phyloP scores from a whole-genome alignment of 345 rosid genomes.

The Lepidium aucheri region DNA sequence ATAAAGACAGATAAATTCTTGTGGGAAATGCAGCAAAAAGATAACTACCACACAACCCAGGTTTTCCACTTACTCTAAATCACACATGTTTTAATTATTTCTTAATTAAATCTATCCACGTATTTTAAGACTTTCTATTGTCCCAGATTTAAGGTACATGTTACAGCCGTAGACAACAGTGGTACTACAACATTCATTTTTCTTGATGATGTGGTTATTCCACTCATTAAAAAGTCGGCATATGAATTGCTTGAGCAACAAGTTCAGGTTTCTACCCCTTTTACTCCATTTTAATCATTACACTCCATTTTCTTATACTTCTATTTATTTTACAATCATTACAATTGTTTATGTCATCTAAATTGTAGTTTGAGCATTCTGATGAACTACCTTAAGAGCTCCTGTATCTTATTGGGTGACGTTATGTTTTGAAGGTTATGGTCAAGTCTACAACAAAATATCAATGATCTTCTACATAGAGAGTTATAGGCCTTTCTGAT shows the following conservation, averaged over 20 bases:
- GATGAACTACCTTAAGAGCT: too few relatives aligned
- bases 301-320: too few relatives aligned
- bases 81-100: not conserved
- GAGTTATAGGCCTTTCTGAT: too few relatives aligned
- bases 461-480: too few relatives aligned
- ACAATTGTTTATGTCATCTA: too few relatives aligned
- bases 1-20: not conserved
- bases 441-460: too few relatives aligned
- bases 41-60: not conserved
- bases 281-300: not conserved
- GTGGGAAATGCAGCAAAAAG: not conserved
- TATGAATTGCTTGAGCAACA: conserved; percentile 5
- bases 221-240: not conserved
- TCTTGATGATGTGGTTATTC: not conserved
- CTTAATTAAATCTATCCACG: not conserved
- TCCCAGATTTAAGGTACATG: not conserved
- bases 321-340: too few relatives aligned
- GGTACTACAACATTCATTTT: not conserved
- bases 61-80: not conserved
- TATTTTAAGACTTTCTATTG: too few relatives aligned
- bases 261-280: not conserved
- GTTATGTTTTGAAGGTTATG: too few relatives aligned
- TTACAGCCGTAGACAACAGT: not conserved
- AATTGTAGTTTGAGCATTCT: too few relatives aligned
- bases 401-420: too few relatives aligned